Conservation (phyloP, 176 grass and related monocot species). For the Lolium multiflorum region DNA sequence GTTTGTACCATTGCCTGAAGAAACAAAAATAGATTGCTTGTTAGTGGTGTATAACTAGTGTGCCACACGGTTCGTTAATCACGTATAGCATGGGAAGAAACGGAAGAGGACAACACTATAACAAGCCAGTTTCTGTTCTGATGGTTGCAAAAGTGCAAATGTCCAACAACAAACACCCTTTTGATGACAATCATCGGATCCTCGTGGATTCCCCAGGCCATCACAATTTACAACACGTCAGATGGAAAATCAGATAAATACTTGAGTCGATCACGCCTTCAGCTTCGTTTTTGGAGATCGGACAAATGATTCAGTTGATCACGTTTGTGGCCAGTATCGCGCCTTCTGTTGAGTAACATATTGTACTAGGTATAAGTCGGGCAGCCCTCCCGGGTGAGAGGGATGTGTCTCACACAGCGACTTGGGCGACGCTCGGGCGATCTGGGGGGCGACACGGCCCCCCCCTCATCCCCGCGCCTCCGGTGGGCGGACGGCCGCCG, state of each 20-base stretch:
- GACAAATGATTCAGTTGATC: not conserved
- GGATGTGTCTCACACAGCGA: too few relatives aligned
- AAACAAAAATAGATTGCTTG: not conserved
- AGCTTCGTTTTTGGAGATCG: not conserved
- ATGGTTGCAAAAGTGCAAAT: slow-evolving; percentile 7
- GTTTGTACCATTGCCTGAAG: not conserved
- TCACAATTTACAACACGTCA: not conserved
- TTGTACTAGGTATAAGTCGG: too few relatives aligned
- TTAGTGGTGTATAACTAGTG: not conserved
- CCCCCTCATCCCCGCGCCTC: too few relatives aligned
- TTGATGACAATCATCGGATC: not conserved
- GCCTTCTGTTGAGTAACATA: too few relatives aligned
- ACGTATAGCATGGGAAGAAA: not conserved
- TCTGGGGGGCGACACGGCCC: too few relatives aligned
- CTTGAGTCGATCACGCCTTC: not conserved
- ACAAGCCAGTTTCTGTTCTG: not conserved
- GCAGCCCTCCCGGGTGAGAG: too few relatives aligned
- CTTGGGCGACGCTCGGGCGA: too few relatives aligned
- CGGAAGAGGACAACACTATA: slow-evolving; percentile 1
- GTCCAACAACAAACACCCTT: not conserved
- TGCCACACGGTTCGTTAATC: not conserved
- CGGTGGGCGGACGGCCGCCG: too few relatives aligned
- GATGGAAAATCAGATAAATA: not conserved
- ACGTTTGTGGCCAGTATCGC: not conserved
- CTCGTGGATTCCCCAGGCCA: not conserved